Base-by-base conservation (phyloP, 805 yeast species). In the Teunomyces funiuensis region DNA sequence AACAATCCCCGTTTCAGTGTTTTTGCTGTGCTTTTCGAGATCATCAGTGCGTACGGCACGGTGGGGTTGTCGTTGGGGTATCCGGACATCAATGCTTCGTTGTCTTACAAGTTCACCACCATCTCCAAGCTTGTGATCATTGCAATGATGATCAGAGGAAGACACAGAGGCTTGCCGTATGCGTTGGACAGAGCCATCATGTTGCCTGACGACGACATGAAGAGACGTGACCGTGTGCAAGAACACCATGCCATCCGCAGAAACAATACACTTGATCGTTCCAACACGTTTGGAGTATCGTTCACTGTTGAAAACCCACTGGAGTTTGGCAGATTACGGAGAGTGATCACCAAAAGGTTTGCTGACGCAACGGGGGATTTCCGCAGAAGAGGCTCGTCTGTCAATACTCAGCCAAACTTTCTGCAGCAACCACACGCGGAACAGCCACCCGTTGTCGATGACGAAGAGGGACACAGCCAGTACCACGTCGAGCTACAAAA, bases 91-190 rank as follows among this genome's bases (percentile, higher is more conserved):
- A 69, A 76, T 46, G 71, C 88, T 6, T 87, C 97, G 1, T 78
- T 93, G 36, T 75, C 84, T 13, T 88, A 79, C 0, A 78, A 83
- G 55, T 88, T 91, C 58, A 76, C 77, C 15, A 73, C 75, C 0
- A 54, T 91, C 6, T 85, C 96, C 1, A 93, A 93, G 57, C 69
- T 93, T 33, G 87, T 91, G 2, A 81, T 93, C 28, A 81, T 88
- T 49, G 91, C 89, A 4, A 80, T 89, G 84, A 81, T 93, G 85
- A 76, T 93, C 33, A 80, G 99, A 68, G 98, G 99, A 7, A 76
- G 97, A 44, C 97, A 90, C 56, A 87, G 99, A 76, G 98, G 98
- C 27, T 72, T 93, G 44, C 99, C 99, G 1, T 89, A 91, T 58
- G 72, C 90, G 0, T 76, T 93, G 43, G 99, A 93, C 64, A 80